These are phyloP conservation scores for Ogataea glucozyma DNA, from an alignment of 805 yeast genomes.

Conservation along the genomic window DNA sequence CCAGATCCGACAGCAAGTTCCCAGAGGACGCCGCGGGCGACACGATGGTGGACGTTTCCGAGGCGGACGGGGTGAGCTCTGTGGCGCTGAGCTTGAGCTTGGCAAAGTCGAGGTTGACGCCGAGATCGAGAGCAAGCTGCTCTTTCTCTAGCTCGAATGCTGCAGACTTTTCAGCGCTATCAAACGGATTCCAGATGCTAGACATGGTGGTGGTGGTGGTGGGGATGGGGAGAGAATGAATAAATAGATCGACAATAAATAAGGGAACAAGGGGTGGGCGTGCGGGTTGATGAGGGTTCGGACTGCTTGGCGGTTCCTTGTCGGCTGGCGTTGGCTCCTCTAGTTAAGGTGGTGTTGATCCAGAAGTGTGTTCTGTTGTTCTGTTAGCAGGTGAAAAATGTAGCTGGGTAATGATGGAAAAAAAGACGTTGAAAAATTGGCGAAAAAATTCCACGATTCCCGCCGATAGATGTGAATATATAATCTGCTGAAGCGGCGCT, in stretches of 20 bases:
- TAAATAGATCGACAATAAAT: conserved; percentile 8
- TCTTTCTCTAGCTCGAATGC: conserved; percentile 15
- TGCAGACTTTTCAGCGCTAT: conserved; percentile 8
- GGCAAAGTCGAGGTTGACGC: conserved; percentile 11
- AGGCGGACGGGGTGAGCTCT: conserved; percentile 17
- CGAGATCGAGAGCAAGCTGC: conserved; percentile 11
- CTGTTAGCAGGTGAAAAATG: no score
- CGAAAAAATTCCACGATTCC: background rate
- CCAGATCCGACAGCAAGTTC: conserved; percentile 13
- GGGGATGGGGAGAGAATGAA: conserved; percentile 1
- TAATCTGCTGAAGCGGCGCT: no score
- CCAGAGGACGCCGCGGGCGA: conserved; percentile 23
- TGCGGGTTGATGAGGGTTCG: no score
- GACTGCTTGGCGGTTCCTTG: no score
- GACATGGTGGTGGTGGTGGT: conserved; percentile 7
- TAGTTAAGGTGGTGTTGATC: no score
- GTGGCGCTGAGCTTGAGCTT: conserved; percentile 14
- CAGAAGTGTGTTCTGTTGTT: no score
- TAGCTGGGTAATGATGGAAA: no score
- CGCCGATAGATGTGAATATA: background rate
- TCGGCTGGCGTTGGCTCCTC: no score
- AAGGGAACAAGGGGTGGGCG: background rate
- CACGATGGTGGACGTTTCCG: conserved; percentile 21
- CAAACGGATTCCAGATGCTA: conserved; percentile 21
- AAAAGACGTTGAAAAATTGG: no score